Evolutionary conservation across 2,329 filamentous ascomycete species (phyloP), one percentile per base, ranked within the genome.

Genomic region (Fusarium sp.): DNA sequence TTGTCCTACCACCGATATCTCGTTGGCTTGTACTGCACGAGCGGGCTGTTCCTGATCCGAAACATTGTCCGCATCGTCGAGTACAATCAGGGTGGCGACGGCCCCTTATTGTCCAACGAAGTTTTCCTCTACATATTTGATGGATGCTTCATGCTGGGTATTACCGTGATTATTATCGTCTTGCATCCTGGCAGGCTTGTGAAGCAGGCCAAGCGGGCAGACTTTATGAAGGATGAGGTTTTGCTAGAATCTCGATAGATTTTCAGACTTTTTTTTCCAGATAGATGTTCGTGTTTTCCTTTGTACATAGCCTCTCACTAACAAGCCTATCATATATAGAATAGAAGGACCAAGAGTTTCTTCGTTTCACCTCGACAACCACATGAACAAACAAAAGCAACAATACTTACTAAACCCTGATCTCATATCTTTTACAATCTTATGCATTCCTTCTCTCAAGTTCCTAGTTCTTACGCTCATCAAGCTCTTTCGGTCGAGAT

Each of bases 51-150:
- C 74, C 76, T 89, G 54, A 68, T 88, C 5, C 83, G 88, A 13
- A 85, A 81, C 18, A 65, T 88, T 3, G 86, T 88, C 63, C 82
- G 88, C 20, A 81, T 88, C 22, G 76, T 86, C 36, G 88, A 89
- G 80, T 90, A 86, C 68, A 74, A 79, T 1, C 79, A 85, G 76
- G 86, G 86, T 1, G 78, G 81, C 33, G 76, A 82, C 11, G 85
- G 86, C 0, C 83, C 82, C 25, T 72, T 89, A 35, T 78, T 88
- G 45, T 71, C 77, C 14, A 81, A 83, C n/a, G 88, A 89, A 78
- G 82, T 80, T 42, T 86, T 82, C 45, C 65, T 88, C 11, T 86
- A 88, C 61, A 78, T 77, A 0, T 71, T 82, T 7, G 81, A 82
- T 45, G 73, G 74, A 18, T 60, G 65, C 5, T 71, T 82, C 11